Percentiles rank a stretch among this genome's conserved stretches.
These are phyloP conservation scores for Trametes cubensis DNA, from an alignment of 768 basidiomycete genomes.

Conservation along the genomic window DNA sequence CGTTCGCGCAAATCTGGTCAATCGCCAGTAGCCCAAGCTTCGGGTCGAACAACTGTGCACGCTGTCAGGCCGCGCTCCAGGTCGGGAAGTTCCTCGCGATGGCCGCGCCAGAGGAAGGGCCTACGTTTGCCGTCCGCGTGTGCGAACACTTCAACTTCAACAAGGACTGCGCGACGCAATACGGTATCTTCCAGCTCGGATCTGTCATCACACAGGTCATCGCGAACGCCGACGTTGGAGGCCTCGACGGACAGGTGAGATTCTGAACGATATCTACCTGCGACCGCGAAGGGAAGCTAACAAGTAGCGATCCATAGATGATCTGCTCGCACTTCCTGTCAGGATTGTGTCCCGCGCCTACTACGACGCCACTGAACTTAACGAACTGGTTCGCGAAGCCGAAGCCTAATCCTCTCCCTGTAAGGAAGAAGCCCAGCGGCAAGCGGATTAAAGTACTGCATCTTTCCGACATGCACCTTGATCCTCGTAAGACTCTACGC, in stretches of 20 bases:
- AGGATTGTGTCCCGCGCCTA: constrained; percentile 55
- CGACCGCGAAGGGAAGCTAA: not conserved
- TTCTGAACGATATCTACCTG: not conserved
- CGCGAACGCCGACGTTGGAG: constrained; percentile 69
- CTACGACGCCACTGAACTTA: constrained; percentile 61
- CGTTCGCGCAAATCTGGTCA: constrained; percentile 59
- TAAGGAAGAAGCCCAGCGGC: constrained; percentile 59
- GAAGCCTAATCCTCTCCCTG: constrained; percentile 70
- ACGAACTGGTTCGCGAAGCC: constrained; percentile 76
- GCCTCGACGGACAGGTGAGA: constrained; percentile 71
- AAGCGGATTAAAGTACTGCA: constrained; percentile 72
- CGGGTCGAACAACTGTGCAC: constrained; percentile 54
- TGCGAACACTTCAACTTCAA: constrained; percentile 61
- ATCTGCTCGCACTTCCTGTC: constrained; percentile 43
- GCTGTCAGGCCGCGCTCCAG: constrained; percentile 62
- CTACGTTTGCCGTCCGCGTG: constrained; percentile 56
- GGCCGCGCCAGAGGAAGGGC: constrained; percentile 62
- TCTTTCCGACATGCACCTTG: constrained; percentile 77
- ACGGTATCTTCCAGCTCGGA: constrained; percentile 52
- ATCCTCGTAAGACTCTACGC: constrained; percentile 53
- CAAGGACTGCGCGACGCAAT: constrained; percentile 49
- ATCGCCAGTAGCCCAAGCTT: constrained; percentile 58
- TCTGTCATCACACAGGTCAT: constrained; percentile 70
- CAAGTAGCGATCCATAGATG: not conserved
- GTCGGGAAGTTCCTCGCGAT: constrained; percentile 67